A percentile compares a stretch with the other conserved stretches of the same genome.
Conservation (phyloP, 2,329 filamentous ascomycete genomes). For the Didymella glomerata region DNA sequence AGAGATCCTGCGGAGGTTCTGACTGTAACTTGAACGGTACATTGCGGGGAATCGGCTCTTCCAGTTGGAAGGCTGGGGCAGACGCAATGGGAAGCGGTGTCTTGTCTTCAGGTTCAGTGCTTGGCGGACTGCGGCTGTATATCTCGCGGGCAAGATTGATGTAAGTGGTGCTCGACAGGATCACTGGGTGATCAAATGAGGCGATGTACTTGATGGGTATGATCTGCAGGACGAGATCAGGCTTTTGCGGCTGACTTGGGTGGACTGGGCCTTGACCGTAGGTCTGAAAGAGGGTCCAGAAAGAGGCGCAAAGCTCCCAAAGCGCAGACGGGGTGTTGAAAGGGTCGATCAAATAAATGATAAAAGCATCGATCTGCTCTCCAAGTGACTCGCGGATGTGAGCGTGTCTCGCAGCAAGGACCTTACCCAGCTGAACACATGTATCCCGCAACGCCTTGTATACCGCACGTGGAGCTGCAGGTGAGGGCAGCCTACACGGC, state of each 20-base stretch:
- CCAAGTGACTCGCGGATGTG: slow-evolving; percentile 47
- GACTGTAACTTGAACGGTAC: slow-evolving; percentile 78
- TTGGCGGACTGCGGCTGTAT: slow-evolving; percentile 75
- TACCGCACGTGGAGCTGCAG: slow-evolving; percentile 32
- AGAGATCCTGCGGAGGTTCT: slow-evolving; percentile 73
- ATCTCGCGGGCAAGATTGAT: slow-evolving; percentile 74
- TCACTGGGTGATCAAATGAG: slow-evolving; percentile 67
- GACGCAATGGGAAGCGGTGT: slow-evolving; percentile 62
- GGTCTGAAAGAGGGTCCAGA: slow-evolving; percentile 74
- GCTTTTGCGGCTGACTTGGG: slow-evolving; percentile 39
- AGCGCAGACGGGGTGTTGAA: slow-evolving; percentile 65
- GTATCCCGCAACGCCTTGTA: slow-evolving; percentile 46
- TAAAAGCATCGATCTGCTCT: slow-evolving; percentile 66
- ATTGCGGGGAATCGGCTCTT: slow-evolving; percentile 71
- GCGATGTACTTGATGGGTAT: slow-evolving; percentile 74
- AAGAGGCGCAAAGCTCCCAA: slow-evolving; percentile 76
- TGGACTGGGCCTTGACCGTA: slow-evolving; percentile 62
- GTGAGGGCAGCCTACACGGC: slow-evolving; percentile 35
- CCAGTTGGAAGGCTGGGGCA: slow-evolving; percentile 76
- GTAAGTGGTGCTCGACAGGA: slow-evolving; percentile 69
- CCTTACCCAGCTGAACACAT: slow-evolving; percentile 54
- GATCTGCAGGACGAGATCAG: slow-evolving; percentile 79
- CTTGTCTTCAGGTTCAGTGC: slow-evolving; percentile 43
- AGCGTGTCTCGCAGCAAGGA: slow-evolving; percentile 45
- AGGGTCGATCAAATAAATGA: slow-evolving; percentile 79